Evolutionary conservation across 2,329 filamentous ascomycete genomes (phyloP), one percentile per base, ranked within the genome.

Genomic region (Colletotrichum sp.): DNA sequence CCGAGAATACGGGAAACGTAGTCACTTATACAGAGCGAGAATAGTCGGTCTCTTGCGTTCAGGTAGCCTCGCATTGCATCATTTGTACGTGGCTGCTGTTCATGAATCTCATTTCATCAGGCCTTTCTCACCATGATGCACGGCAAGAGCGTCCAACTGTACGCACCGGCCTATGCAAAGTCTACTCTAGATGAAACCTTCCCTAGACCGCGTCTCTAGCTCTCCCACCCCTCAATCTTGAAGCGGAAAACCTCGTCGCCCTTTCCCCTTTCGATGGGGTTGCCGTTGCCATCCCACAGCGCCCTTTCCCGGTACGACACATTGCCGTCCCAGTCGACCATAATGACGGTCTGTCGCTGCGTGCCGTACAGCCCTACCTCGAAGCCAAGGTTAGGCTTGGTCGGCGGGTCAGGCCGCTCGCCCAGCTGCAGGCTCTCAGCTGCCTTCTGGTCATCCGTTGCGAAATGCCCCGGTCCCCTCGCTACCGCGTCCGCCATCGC

Each of bases 351-450:
- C 84, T 93, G 92, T 49, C 92, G 85, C 83, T 93, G 92, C 7
- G 92, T 93, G 6, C 92, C 92, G 79, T 93, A 93, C 78, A 92
- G 85, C 3, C 92, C 92, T 7, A 88, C 90, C 80, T 90, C 89
- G 78, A 91, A 92, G 2, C 86, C 87, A 59, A 79, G 78, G n/a
- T 52, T 69, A 24, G 24, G 77, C 74, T 26, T 80, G 77, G 49
- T 78, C 28, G 73, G 64, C 34, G 74, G 71, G 74, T 83, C 87
- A 81, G 36, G 81, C 80, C 9, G 84, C 80, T 72, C 62, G 21
- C 57, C 75, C 24, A 77, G 60, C 64, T 86, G 82, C 57, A 85
- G 82, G 6, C 81, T 79, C 39, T 85, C 69, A 79, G 80, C 69
- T 79, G 83, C 81, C 71, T 80, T 83, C 67, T 83, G 80, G 39